Evolutionary conservation across 176 grass and related monocot species (phyloP).

Genomic region (Phoenix roebelenii): DNA sequence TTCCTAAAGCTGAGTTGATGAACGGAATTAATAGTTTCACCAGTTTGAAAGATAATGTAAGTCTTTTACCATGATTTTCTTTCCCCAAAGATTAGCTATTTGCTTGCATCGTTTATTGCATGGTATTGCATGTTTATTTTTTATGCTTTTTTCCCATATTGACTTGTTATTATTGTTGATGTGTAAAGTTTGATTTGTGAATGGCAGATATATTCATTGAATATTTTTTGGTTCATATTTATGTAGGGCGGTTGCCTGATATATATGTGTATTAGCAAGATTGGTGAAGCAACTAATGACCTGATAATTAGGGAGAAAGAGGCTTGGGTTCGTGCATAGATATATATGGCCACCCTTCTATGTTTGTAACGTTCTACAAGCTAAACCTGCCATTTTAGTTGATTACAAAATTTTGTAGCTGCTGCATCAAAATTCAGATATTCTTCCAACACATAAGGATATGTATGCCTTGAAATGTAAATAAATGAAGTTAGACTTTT

Average conservation of each 20-base stretch:
- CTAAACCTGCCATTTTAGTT: too few relatives aligned
- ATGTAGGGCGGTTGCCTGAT: slow-evolving; percentile 50
- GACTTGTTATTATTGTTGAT: too few relatives aligned
- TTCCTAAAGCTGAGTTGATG: slow-evolving; percentile 80
- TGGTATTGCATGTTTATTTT: neutral
- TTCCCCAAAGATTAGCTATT: neutral
- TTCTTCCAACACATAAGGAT: too few relatives aligned
- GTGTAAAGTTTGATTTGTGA: too few relatives aligned
- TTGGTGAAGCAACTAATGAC: slow-evolving; percentile 66
- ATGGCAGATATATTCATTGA: too few relatives aligned
- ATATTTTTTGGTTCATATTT: neutral
- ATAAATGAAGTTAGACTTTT: too few relatives aligned
- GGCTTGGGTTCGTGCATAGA: slow-evolving; percentile 60
- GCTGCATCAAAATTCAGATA: too few relatives aligned
- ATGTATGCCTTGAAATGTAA: too few relatives aligned
- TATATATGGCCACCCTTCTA: slow-evolving; percentile 1
- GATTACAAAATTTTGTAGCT: too few relatives aligned
- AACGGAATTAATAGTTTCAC: slow-evolving; percentile 55
- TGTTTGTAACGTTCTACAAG: too few relatives aligned
- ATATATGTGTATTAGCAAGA: slow-evolving; percentile 49
- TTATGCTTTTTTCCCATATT: neutral
- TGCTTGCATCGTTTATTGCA: neutral
- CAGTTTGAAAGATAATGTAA: slow-evolving; percentile 80
- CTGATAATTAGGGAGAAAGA: slow-evolving; percentile 91
- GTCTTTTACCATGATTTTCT: slow-evolving; percentile 3